A percentile compares a stretch with the other conserved stretches of the same genome.
Conservation (phyloP, 2,329 filamentous ascomycete genomes). For the Xylaria multiplex region DNA sequence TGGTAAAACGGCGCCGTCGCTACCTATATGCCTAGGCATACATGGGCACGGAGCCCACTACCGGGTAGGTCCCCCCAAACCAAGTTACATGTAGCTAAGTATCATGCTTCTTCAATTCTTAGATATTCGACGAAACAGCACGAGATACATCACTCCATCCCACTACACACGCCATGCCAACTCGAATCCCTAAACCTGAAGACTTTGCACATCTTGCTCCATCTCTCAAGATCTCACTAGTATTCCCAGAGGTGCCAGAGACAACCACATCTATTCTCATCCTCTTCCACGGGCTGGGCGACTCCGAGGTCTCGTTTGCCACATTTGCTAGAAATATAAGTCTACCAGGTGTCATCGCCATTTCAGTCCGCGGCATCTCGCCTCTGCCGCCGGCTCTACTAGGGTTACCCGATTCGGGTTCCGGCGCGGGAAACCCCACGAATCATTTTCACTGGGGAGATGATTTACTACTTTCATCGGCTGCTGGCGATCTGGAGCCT, state of each 20-base stretch:
- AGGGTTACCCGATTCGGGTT: conserved; percentile 51
- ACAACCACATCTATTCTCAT: conserved; percentile 79
- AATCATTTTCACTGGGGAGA: conserved; percentile 73
- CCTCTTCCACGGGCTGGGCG: conserved; percentile 86
- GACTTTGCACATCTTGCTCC: conserved; percentile 60
- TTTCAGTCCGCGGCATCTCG: conserved; percentile 77
- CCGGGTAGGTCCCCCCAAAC: too few relatives aligned
- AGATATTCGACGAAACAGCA: not conserved
- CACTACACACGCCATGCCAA: conserved; percentile 53
- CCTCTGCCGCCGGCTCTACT: conserved; percentile 75
- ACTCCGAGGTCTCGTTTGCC: conserved; percentile 75
- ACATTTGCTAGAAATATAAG: conserved; percentile 73
- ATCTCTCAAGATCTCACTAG: conserved; percentile 56
- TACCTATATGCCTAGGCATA: too few relatives aligned
- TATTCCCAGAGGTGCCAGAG: conserved; percentile 65
- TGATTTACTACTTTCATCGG: conserved; percentile 65
- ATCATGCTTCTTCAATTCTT: too few relatives aligned
- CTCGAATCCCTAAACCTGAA: conserved; percentile 59
- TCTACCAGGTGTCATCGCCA: conserved; percentile 79
- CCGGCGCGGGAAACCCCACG: conserved; percentile 39
- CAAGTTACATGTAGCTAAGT: too few relatives aligned
- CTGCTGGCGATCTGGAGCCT: conserved; percentile 64
- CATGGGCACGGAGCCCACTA: too few relatives aligned
- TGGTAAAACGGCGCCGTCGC: too few relatives aligned
- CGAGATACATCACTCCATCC: not conserved